These are phyloP conservation scores for Aulographum hederae DNA, from an alignment of 2,329 filamentous ascomycete genomes.

Conservation along the genomic window DNA sequence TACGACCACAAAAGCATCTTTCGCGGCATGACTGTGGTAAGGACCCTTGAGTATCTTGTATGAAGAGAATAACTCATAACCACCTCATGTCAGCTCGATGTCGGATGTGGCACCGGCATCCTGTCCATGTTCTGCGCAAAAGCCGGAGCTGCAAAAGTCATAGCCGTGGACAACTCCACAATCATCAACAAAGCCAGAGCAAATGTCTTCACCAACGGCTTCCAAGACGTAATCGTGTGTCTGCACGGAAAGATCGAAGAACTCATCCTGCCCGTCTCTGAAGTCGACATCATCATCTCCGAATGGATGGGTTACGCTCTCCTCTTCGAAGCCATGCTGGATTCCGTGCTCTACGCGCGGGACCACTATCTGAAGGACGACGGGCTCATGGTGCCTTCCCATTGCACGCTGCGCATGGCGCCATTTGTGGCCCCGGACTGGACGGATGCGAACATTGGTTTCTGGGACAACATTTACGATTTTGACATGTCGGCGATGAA, in stretches of 20 bases:
- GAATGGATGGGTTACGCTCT: slow-evolving; percentile 98
- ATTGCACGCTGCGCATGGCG: slow-evolving; percentile 66
- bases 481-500: slow-evolving; percentile 92
- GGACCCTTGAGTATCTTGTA: no score
- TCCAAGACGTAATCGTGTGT: slow-evolving; percentile 58
- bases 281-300: slow-evolving; percentile 88
- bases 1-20: slow-evolving; percentile 83
- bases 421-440: slow-evolving; percentile 65
- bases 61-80: no score
- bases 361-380: slow-evolving; percentile 68
- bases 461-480: slow-evolving; percentile 86
- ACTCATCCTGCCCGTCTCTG: slow-evolving; percentile 50
- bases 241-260: slow-evolving; percentile 80
- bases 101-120: slow-evolving; percentile 70
- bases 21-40: slow-evolving; percentile 64
- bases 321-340: slow-evolving; percentile 90
- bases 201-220: slow-evolving; percentile 66
- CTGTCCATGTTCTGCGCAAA: slow-evolving; percentile 88
- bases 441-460: slow-evolving; percentile 57
- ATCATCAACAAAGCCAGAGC: slow-evolving; percentile 77
- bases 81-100: no score
- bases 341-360: slow-evolving; percentile 73
- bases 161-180: slow-evolving; percentile 81
- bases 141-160: slow-evolving; percentile 70
- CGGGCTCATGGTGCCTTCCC: slow-evolving; percentile 73